Base-by-base conservation (phyloP, 75 land plant species). In the Sequoia sempervirens region DNA sequence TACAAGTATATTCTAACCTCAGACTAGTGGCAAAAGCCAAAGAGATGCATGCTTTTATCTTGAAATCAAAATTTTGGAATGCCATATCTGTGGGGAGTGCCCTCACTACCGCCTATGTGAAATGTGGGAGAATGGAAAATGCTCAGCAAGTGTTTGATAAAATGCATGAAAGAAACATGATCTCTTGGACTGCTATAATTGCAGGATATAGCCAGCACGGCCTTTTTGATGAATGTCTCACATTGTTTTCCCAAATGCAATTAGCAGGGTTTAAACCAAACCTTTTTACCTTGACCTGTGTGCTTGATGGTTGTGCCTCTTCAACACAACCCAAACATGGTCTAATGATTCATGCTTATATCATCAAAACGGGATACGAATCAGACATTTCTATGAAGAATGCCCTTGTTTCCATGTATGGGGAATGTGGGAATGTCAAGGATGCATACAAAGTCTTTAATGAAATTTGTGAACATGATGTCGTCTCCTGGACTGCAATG, bases 121-220 rank as follows among this genome's bases (percentile, higher is more conserved):
- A 82, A 74, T 92, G 93, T 84, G 92, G 85, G 23, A 81, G 81
- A 47, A 28, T 45, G 54, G 54, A 47, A 43, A 86, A 84, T 38
- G 93, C 92, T 43, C 84, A 50, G 38, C 73, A 58, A 38, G 90
- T 89, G 75, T 93, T 93, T 66, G 84, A 90, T 34, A 89, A 86
- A 73, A 88, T 93, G 92, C 9, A 46, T 30, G 86, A 83, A 7
- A 87, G 86, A 54, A 93, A 90, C 88, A 87, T 90, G 47, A 82
- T 93, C 40, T 87, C 93, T 50, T 94, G 95, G 95, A 94, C 94
- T 38, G 94, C 94, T 28, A 80, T 84, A 11, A 84, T 94, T 50
- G 88, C 92, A 2, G 95, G 91, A 14, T 89, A 88, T 40, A 86
- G 79, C 3, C 91, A 91, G 74, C 85, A 81, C 68, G 52, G 68